Conservation (phyloP, 192 early-diverging fungal genomes). For the Rhizoclosmatium sp. region DNA sequence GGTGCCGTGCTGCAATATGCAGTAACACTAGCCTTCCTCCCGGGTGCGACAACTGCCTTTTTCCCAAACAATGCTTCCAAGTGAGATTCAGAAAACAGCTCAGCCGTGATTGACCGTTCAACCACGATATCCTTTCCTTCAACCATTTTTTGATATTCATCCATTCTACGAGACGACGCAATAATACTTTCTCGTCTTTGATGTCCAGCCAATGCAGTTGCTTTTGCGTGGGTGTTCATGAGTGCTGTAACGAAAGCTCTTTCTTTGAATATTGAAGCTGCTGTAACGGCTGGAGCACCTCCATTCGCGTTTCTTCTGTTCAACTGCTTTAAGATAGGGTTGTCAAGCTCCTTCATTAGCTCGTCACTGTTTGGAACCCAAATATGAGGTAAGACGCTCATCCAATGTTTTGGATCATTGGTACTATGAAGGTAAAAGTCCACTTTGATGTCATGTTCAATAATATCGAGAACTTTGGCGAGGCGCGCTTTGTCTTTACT, state of each 20-base stretch:
- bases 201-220: conserved; percentile 29
- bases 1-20: not conserved
- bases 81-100: conserved; percentile 7
- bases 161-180: conserved; percentile 11
- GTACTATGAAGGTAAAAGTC: conserved; percentile 22
- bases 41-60: not conserved
- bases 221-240: conserved; percentile 12
- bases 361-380: conserved; percentile 30
- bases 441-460: conserved; percentile 31
- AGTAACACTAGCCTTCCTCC: not conserved
- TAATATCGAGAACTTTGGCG: conserved; percentile 9
- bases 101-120: conserved; percentile 9
- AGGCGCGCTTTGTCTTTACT: conserved; percentile 15
- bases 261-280: conserved; percentile 26
- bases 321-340: conserved; percentile 11
- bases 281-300: conserved; percentile 13
- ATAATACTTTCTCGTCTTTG: conserved; percentile 24
- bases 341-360: conserved; percentile 27
- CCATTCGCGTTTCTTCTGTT: conserved; percentile 12
- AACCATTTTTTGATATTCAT: conserved; percentile 26
- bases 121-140: conserved; percentile 38
- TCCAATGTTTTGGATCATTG: conserved; percentile 34
- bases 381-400: conserved; percentile 31
- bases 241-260: conserved; percentile 12
- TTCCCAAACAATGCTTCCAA: conserved; percentile 17